Evolutionary conservation across 176 grass and related monocot species (phyloP), one percentile per base, ranked within the genome.

Genomic region (Eragrostis nindensis): DNA sequence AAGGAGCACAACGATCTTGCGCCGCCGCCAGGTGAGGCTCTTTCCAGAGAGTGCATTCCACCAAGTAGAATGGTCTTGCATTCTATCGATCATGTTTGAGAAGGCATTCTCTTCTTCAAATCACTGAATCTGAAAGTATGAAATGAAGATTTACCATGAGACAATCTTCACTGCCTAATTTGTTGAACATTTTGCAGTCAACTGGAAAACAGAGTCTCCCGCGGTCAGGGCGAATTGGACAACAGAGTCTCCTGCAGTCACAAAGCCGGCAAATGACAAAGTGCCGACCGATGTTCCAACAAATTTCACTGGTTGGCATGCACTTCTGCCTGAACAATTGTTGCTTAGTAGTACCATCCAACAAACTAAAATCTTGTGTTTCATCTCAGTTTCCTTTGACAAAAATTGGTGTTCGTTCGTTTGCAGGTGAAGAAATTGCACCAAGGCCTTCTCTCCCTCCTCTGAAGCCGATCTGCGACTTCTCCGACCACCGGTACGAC

Each of bases 401-500:
- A 30, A 3, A 36, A 36, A n/a, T 36, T 36, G 32, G 2, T 36
- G 32, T 36, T 5, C 3, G 2, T 29, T 45, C 0, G 3, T 74
- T 62, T 19, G 15, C 55, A 62, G 59, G 2, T 36, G 16, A 47
- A 13, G 75, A 48, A 12, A 30, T 15, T 40, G 76, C 61, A 24
- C 27, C 61, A 14, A 52, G 2, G 45, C 49, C 61, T 25, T 27
- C 24, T 50, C 12, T 17, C 2, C 27, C 44, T 24, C 74, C 74
- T 7, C 40, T 46, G 56, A 12, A 78, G 45, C 76, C 76, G 25
- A 79, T 79, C 46, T 79, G 76, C 62, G 76, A 79, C 62, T 21
- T 52, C 19, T 66, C 76, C 29, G 76, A 79, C 62, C 21, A 1
- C 12, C 76, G 76, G 8, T 79, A 79, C 27, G 76, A 79, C 62